Percentiles rank a stretch among this genome's conserved stretches.
These are phyloP conservation scores for Daldinia childiae DNA, from an alignment of 495 filamentous ascomycete species.

Conservation along the genomic window DNA sequence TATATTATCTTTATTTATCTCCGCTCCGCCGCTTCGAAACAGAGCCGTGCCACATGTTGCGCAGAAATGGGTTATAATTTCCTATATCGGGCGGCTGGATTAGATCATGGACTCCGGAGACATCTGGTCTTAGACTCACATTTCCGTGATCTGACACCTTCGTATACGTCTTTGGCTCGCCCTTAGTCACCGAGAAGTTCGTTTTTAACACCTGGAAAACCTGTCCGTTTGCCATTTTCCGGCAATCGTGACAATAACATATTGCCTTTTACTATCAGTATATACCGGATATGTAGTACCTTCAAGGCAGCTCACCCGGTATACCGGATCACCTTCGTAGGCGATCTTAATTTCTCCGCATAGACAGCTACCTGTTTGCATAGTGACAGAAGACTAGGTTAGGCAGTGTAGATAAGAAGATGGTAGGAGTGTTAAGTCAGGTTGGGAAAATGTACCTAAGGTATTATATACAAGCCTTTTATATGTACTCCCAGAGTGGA, in stretches of 20 bases:
- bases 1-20: not conserved
- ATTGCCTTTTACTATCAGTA: conserved; percentile 10
- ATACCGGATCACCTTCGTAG: conserved; percentile 17
- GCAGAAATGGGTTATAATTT: conserved; percentile 18
- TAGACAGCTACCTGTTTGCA: conserved; percentile 23
- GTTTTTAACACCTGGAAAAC: conserved; percentile 10
- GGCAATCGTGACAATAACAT: conserved; percentile 23
- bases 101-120: not conserved
- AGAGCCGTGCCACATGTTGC: conserved; percentile 13
- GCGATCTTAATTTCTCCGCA: conserved; percentile 22
- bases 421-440: too few species aligned
- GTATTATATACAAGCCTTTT: too few species aligned
- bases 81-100: not conserved
- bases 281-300: not conserved
- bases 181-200: conserved; percentile 14
- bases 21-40: conserved; percentile 2
- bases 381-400: not conserved
- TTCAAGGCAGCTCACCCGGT: not conserved
- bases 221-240: conserved; percentile 17
- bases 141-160: conserved; percentile 24
- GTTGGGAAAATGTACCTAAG: too few species aligned
- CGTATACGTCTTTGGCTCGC: conserved; percentile 13
- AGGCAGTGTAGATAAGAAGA: not conserved
- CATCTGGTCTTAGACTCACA: not conserved
- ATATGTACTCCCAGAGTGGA: too few species aligned